Percentiles rank a stretch among this genome's conserved stretches.
These are phyloP conservation scores for Telopea speciosissima DNA, from an alignment of 177 flowering plant genomes.

Conservation along the genomic window DNA sequence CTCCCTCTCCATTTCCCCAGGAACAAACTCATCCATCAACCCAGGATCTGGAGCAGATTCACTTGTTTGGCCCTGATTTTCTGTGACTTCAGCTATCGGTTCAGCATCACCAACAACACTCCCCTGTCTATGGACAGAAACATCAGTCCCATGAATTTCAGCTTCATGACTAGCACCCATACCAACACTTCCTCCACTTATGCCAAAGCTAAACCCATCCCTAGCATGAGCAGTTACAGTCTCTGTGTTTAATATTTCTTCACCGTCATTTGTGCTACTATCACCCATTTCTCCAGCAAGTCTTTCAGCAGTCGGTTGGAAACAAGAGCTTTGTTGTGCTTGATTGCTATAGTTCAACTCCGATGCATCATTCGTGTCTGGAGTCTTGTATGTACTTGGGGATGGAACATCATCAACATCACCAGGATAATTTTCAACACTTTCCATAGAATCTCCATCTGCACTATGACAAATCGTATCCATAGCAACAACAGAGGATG, in stretches of 20 bases:
- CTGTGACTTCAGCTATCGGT: slow-evolving; percentile 70
- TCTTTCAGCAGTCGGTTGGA: slow-evolving; percentile 54
- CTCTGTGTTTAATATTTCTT: slow-evolving; percentile 75
- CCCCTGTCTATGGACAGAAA: slow-evolving; percentile 64
- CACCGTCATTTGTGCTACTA: slow-evolving; percentile 88
- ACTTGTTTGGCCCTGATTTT: slow-evolving; percentile 89
- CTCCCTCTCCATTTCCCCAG: slow-evolving; percentile 65
- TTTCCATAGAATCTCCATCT: slow-evolving; percentile 86
- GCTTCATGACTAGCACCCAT: slow-evolving; percentile 99
- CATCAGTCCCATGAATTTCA: slow-evolving; percentile 87
- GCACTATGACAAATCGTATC: slow-evolving; percentile 67
- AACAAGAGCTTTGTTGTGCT: slow-evolving; percentile 88
- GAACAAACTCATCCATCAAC: slow-evolving; percentile 76
- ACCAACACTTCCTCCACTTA: slow-evolving; percentile 98
- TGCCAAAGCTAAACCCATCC: slow-evolving; percentile 79
- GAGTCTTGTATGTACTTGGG: slow-evolving; percentile 41
- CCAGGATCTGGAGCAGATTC: slow-evolving; percentile 86
- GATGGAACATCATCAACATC: slow-evolving; percentile 79
- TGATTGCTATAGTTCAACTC: slow-evolving; percentile 78
- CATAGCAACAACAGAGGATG: slow-evolving; percentile 97
- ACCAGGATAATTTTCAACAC: slow-evolving; percentile 93
- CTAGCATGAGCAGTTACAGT: slow-evolving; percentile 62
- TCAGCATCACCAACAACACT: slow-evolving; percentile 90
- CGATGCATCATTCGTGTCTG: slow-evolving; percentile 69
- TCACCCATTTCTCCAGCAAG: slow-evolving; percentile 66